A percentile compares a stretch with the other conserved stretches of the same genome.
Conservation (phyloP, 1,139 yeast genomes). For the Magnusiomyces suaveolens region DNA sequence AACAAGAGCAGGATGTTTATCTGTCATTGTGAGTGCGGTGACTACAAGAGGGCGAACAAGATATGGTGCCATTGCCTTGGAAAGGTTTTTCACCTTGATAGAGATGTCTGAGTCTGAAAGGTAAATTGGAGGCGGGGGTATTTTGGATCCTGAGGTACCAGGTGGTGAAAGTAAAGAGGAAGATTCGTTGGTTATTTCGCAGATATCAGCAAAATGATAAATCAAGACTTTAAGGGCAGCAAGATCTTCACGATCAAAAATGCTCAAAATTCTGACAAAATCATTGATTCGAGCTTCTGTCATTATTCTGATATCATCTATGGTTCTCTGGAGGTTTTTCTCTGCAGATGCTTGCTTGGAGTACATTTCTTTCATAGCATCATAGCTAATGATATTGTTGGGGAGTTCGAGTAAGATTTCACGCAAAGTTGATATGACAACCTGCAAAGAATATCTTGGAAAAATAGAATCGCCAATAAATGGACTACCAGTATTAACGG, state of each 20-base stretch:
- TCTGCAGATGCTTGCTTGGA: conserved; percentile 30
- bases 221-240: conserved; percentile 14
- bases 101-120: background rate
- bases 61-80: conserved; percentile 23
- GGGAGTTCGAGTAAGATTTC: conserved; percentile 74
- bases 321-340: background rate
- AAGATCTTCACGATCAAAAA: conserved; percentile 16
- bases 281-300: conserved; percentile 9
- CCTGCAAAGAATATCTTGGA: conserved; percentile 37
- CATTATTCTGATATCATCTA: background rate
- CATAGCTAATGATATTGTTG: conserved; percentile 68
- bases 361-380: conserved; percentile 56
- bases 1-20: conserved; percentile 27
- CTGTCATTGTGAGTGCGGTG: conserved; percentile 27
- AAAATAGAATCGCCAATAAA: conserved; percentile 25
- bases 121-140: background rate
- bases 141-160: background rate
- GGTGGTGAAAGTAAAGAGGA: background rate
- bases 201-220: conserved; percentile 15
- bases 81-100: conserved; percentile 10
- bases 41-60: conserved; percentile 30
- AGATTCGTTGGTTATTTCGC: conserved; percentile 9
- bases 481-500: conserved; percentile 44
- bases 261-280: conserved; percentile 16
- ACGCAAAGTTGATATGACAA: conserved; percentile 58